Evolutionary conservation across 805 yeast species (phyloP).

Genomic region (Hanseniaspora thailandica): DNA sequence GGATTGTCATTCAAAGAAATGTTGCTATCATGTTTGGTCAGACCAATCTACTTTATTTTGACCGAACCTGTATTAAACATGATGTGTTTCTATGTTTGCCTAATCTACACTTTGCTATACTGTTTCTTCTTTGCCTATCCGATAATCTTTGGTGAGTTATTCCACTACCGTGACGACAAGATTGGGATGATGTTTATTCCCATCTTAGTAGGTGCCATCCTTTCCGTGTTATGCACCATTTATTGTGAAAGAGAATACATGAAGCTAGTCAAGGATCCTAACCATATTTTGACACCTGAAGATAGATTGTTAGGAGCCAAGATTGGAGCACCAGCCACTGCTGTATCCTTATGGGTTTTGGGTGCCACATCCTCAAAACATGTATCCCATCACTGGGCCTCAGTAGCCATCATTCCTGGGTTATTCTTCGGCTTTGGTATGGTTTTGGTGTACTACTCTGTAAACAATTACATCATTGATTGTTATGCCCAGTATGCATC

Average conservation of each 20-base stretch:
- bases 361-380: conserved; percentile 68
- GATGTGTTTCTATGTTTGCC: conserved; percentile 74
- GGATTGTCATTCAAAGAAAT: conserved; percentile 60
- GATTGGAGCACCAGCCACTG: conserved; percentile 75
- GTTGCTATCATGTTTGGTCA: conserved; percentile 54
- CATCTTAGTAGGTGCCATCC: conserved; percentile 71
- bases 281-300: conserved; percentile 42
- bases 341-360: conserved; percentile 62
- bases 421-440: conserved; percentile 69
- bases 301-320: conserved; percentile 71
- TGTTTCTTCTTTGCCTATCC: conserved; percentile 96
- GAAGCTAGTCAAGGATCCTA: conserved; percentile 39
- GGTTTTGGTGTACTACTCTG: conserved; percentile 63
- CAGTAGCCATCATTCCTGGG: conserved; percentile 65
- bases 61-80: conserved; percentile 79
- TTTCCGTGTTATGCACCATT: conserved; percentile 68
- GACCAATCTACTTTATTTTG: conserved; percentile 67
- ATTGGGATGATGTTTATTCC: conserved; percentile 86
- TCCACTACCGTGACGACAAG: conserved; percentile 63
- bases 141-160: conserved; percentile 65
- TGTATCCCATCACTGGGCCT: conserved; percentile 50
- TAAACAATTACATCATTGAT: conserved; percentile 78
- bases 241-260: conserved; percentile 53
- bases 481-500: conserved; percentile 77
- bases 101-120: conserved; percentile 79